Evolutionary conservation across 164 flowering plant genomes (phyloP).

Genomic region (Sedum album): DNA sequence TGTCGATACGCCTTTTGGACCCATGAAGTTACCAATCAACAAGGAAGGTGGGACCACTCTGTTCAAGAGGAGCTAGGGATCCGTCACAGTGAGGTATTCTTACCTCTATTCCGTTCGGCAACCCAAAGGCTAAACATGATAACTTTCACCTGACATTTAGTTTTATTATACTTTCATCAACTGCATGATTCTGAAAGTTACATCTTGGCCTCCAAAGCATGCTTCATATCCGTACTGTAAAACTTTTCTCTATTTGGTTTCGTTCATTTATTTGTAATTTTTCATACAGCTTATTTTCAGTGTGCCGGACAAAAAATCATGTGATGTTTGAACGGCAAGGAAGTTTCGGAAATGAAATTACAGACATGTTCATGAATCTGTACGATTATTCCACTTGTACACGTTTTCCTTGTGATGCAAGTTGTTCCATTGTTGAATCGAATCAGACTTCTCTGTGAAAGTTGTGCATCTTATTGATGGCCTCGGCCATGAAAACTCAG

Average conservation of each 20-base stretch:
- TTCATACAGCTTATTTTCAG: background rate
- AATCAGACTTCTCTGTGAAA: background rate
- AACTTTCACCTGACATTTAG: too few species aligned
- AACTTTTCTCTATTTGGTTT: background rate
- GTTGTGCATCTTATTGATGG: too few species aligned
- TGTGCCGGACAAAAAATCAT: background rate
- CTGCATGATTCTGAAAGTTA: too few species aligned
- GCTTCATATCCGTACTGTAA: too few species aligned
- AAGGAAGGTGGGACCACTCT: constrained; percentile 70
- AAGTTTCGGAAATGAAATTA: background rate
- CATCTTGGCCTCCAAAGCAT: too few species aligned
- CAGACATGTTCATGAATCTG: background rate
- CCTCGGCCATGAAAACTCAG: too few species aligned
- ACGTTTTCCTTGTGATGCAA: background rate
- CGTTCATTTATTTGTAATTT: too few species aligned
- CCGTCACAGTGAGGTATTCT: constrained; percentile 15
- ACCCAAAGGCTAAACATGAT: too few species aligned
- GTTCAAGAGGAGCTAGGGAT: constrained; percentile 60
- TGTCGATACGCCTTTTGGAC: constrained; percentile 75
- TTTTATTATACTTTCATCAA: too few species aligned
- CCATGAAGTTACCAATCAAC: constrained; percentile 25
- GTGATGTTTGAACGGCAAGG: background rate
- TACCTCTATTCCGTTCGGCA: background rate
- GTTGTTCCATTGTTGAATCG: background rate
- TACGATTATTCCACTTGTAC: background rate